Evolutionary conservation across 192 early-diverging fungal genomes (phyloP), one percentile per base, ranked within the genome.

Genomic region (Rhizophagus clarus): DNA sequence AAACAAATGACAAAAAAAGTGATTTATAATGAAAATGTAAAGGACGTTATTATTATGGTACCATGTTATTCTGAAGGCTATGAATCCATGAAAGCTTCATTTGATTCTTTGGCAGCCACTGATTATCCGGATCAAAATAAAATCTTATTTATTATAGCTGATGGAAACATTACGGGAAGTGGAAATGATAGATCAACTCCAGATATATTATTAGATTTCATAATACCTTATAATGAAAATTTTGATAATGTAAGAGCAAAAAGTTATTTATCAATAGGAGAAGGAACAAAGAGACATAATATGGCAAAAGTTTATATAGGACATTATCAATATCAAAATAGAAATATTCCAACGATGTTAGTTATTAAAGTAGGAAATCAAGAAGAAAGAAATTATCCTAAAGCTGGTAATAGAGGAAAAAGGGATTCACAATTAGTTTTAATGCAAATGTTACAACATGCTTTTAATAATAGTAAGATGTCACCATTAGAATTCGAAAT

Each of bases 301-400:
- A 96, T 94, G 91, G 96, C 96, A 73, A 90, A 94, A 82, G 93
- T 98, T 32, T 96, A 96, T 83, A 93, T 96, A 11, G 97, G 97
- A 28, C 94, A 93, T 87, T 98, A 97, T 82, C 73, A 86, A 56
- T 92, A 92, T n/a, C 88, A 87, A 37, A 89, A 92, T 22, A 86
- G 88, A 76, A 81, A 74, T 11, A 90, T 95, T 20, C 94, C 94
- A 10, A 93, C 93, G 89, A 79, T 95, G 29, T 84, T 88, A 12
- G 89, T 95, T 34, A 88, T 93, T 77, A 95, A 95, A 83, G 93
- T 91, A 77, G 94, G 94, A 62, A 91, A 88, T 0, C 88, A 89
- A 37, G 89, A 86, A n/a, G 91, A 93, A 79, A 42, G 24, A 66
- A 9, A 63, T 11, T 51, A 11, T 45, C 3, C 87, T 47, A 90